A percentile compares a stretch with the other conserved stretches of the same genome.
Conservation (phyloP, 2,329 filamentous ascomycete genomes). For the Trichocomaceae sp. region DNA sequence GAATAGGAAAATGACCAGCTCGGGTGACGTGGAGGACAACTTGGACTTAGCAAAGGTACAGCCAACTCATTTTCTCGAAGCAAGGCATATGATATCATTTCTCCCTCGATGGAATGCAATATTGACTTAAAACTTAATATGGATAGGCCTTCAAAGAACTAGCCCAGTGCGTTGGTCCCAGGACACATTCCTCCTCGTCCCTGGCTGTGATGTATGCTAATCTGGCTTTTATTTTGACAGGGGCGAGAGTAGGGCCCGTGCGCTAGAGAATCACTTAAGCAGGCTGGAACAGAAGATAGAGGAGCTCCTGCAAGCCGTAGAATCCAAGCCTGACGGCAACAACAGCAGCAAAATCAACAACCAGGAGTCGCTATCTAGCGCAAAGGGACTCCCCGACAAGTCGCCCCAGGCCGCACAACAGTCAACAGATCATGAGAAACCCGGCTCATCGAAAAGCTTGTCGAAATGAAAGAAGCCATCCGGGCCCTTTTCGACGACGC, state of each 20-base stretch:
- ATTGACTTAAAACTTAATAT: not conserved
- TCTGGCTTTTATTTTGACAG: slow-evolving; percentile 24
- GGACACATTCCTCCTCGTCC: not conserved
- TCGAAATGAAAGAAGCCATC: slow-evolving; percentile 62
- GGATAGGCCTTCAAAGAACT: slow-evolving; percentile 28
- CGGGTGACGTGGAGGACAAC: not conserved
- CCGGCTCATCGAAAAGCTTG: slow-evolving; percentile 21
- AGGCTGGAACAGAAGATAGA: slow-evolving; percentile 50
- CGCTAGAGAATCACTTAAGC: slow-evolving; percentile 49
- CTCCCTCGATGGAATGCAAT: not conserved
- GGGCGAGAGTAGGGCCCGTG: slow-evolving; percentile 51
- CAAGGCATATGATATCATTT: not conserved
- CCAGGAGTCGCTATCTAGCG: not conserved
- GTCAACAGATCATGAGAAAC: slow-evolving; percentile 11
- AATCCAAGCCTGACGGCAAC: slow-evolving; percentile 6
- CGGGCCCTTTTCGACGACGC: slow-evolving; percentile 69
- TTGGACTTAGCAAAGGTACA: slow-evolving; percentile 10
- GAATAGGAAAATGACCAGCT: not conserved
- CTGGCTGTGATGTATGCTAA: not conserved
- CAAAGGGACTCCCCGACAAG: slow-evolving; percentile 8
- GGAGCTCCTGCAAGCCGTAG: slow-evolving; percentile 23
- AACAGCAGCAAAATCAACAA: not conserved
- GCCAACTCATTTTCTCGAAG: not conserved
- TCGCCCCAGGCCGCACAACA: not conserved
- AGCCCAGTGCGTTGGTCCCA: slow-evolving; percentile 19